Evolutionary conservation across 352 stramenopile genomes (phyloP).

Genomic region (Pelagophyceae sp.): DNA sequence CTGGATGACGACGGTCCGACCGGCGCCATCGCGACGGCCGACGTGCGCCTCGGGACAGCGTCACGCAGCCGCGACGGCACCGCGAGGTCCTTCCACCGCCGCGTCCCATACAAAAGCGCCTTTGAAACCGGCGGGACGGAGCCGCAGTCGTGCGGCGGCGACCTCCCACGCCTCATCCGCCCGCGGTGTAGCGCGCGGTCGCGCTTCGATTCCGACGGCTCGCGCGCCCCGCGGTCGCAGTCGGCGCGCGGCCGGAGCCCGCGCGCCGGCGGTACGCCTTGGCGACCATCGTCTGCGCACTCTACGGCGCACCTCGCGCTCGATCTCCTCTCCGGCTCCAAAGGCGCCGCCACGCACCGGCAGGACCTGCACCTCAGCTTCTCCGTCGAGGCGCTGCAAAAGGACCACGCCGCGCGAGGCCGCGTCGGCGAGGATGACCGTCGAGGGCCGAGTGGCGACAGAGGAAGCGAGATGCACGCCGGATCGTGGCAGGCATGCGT

Average conservation of each 20-base stretch:
- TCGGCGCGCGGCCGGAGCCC: background rate
- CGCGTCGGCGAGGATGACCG: no score
- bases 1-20: background rate
- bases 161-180: background rate
- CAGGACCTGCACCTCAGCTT: no score
- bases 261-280: no score
- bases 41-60: background rate
- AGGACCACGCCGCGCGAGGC: constrained; percentile 21
- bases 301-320: no score
- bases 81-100: background rate
- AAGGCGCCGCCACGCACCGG: no score
- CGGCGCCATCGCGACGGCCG: background rate
- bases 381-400: constrained; percentile 10
- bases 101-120: background rate
- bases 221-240: background rate
- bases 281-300: no score
- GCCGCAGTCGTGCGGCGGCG: background rate
- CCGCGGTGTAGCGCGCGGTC: no score
- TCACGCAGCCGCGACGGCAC: background rate
- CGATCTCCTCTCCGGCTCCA: no score
- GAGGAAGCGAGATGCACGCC: no score
- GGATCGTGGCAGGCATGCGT: no score
- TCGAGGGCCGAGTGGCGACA: no score
- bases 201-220: no score
- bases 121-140: background rate